Evolutionary conservation across 768 basidiomycete genomes (phyloP).

Genomic region (Harrya chromipes): DNA sequence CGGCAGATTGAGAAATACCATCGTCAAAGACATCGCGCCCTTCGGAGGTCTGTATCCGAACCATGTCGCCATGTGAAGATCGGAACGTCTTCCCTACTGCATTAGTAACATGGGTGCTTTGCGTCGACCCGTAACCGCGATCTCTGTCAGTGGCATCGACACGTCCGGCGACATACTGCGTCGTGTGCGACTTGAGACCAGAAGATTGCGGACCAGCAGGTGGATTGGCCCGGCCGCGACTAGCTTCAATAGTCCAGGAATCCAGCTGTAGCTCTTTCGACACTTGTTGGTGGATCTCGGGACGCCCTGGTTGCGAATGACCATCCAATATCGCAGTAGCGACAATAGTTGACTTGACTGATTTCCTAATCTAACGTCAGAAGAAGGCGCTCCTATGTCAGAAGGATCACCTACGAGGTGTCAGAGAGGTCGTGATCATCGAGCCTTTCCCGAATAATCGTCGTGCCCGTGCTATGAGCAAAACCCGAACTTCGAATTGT

Average conservation of each 20-base stretch:
- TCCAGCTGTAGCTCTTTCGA: background rate
- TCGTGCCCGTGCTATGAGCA: background rate
- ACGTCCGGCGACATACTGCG: background rate
- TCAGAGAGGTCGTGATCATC: background rate
- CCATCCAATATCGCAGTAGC: no score
- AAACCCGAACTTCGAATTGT: background rate
- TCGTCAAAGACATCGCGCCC: background rate
- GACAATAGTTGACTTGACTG: background rate
- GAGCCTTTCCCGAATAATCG: background rate
- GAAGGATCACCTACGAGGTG: conserved; percentile 5
- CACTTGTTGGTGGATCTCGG: background rate
- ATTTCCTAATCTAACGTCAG: conserved; percentile 7
- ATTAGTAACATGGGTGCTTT: background rate
- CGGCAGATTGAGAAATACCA: background rate
- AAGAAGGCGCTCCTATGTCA: background rate
- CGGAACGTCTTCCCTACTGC: background rate
- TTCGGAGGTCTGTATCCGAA: background rate
- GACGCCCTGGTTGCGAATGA: background rate
- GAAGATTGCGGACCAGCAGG: background rate
- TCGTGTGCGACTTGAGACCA: background rate
- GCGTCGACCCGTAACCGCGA: background rate
- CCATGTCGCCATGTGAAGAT: background rate
- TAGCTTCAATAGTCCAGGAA: background rate
- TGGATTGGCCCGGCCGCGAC: background rate
- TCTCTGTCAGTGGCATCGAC: background rate